These are phyloP conservation scores for Leptodontidium sp. DNA, from an alignment of 2,329 filamentous ascomycete genomes.

Conservation along the genomic window DNA sequence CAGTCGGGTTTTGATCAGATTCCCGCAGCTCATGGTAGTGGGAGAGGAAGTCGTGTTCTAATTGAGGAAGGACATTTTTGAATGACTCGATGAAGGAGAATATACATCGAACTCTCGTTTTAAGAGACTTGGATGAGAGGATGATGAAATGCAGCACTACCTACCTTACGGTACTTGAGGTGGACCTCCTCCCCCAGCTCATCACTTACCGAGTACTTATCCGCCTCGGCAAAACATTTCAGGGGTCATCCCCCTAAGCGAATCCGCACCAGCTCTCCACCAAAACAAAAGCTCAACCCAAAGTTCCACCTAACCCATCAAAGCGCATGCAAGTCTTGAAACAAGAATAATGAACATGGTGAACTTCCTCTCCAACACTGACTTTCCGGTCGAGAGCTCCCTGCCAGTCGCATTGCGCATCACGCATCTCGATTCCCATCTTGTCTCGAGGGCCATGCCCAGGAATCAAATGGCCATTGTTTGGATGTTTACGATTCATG, in stretches of 20 bases:
- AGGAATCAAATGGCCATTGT: slow-evolving; percentile 1
- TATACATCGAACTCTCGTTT: too few relatives aligned
- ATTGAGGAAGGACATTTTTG: too few relatives aligned
- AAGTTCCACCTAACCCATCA: background rate
- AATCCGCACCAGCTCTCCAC: slow-evolving; percentile 8
- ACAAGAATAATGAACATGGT: background rate
- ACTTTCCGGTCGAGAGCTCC: background rate
- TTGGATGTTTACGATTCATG: background rate
- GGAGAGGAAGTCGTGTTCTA: too few relatives aligned
- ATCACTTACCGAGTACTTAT: too few relatives aligned
- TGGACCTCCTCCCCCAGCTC: too few relatives aligned
- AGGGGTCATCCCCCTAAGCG: slow-evolving; percentile 7
- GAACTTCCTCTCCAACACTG: background rate
- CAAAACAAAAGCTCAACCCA: slow-evolving; percentile 16
- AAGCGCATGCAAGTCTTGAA: slow-evolving; percentile 10
- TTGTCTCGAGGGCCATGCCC: slow-evolving; percentile 2
- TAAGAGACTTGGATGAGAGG: too few relatives aligned
- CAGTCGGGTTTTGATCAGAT: background rate
- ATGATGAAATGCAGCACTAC: too few relatives aligned
- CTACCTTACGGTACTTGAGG: too few relatives aligned
- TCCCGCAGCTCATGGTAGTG: too few relatives aligned
- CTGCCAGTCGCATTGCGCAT: slow-evolving; percentile 7
- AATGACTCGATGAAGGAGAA: too few relatives aligned
- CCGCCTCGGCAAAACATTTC: background rate
- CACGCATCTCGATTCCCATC: background rate